Conservation (phyloP, 345 rosid genomes). For the Melaleuca alternifolia region DNA sequence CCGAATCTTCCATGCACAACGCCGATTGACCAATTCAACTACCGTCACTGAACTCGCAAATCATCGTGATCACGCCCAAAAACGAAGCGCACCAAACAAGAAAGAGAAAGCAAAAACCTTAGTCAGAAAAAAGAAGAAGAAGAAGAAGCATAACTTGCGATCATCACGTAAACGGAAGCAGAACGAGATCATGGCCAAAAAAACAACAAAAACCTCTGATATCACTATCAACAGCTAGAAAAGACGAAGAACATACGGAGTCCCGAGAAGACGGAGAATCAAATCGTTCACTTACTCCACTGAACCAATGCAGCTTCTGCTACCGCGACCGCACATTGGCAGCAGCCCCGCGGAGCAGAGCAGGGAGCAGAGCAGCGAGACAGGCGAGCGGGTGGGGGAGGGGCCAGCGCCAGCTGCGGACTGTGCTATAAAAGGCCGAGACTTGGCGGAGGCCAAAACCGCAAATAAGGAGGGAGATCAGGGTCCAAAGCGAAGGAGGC, state of each 20-base stretch:
- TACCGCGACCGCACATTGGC: not conserved
- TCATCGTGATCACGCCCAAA: not conserved
- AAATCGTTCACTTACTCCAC: not conserved
- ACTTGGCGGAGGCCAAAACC: not conserved
- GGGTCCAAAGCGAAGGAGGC: not conserved
- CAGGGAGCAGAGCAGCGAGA: not conserved
- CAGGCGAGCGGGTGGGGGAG: not conserved
- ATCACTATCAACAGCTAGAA: not conserved
- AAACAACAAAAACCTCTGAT: not conserved
- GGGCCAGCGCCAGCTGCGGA: not conserved
- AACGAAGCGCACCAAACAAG: not conserved
- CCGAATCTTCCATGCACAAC: not conserved
- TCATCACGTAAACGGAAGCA: not conserved
- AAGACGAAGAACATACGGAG: not conserved
- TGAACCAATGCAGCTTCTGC: not conserved
- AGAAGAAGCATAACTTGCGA: not conserved
- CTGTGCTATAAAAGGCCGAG: not conserved
- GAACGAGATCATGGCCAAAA: not conserved
- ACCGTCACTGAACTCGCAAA: not conserved
- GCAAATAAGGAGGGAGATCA: not conserved
- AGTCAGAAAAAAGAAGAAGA: not conserved
- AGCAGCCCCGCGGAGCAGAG: not conserved
- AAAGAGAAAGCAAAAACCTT: not conserved
- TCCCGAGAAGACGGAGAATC: not conserved
- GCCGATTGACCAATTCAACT: not conserved